Base-by-base conservation (phyloP, 106 monocot species). In the Acorus gramineus region DNA sequence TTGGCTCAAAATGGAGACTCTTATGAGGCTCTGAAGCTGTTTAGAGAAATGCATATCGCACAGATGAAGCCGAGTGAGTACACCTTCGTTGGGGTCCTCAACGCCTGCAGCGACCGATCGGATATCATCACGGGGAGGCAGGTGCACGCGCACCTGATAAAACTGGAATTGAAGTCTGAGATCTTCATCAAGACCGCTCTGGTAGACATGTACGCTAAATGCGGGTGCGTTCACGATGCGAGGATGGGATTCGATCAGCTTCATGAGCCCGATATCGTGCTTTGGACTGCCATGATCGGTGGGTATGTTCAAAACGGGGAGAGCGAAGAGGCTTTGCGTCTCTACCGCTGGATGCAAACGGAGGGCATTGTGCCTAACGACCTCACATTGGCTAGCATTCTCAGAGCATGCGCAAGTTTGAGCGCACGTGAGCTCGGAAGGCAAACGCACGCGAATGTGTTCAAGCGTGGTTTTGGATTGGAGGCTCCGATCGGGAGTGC, bases 121-220 rank as follows among this genome's bases (percentile, higher is more conserved):
- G 54, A 68, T 52, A 59, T 85, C 48, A 1, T 12, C 0, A 59
- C 71, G 62, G 84, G 84, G 56, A 80, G 49, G 45, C 82, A 85
- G 63, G 61, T 55, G 10, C 89, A 89, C 64, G 61, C 57, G n/a
- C 73, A 70, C 66, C 46, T 89, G 54, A 42, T 85, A 56, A 89
- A 89, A 59, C 44, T 89, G 53, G 89, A 84, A 14, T 82, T 82
- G 45, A 82, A 85, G 47, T 54, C 65, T 14, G 84, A 89, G 50
- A 51, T 77, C 1, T 84, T 74, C n/a, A 59, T 74, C 28, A 79
- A 75, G 60, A 85, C 79, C 59, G 77, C 78, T n/a, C 58, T 85
- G 56, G 73, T 85, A 11, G 80, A 78, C 49, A 90, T 83, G 85
- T 90, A 90, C 28, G 90, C 85, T 2, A 85, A 83, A 44, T 78